Base-by-base conservation (phyloP, 371 early-diverging fungal genomes). In the Apophysomyces sp. region DNA sequence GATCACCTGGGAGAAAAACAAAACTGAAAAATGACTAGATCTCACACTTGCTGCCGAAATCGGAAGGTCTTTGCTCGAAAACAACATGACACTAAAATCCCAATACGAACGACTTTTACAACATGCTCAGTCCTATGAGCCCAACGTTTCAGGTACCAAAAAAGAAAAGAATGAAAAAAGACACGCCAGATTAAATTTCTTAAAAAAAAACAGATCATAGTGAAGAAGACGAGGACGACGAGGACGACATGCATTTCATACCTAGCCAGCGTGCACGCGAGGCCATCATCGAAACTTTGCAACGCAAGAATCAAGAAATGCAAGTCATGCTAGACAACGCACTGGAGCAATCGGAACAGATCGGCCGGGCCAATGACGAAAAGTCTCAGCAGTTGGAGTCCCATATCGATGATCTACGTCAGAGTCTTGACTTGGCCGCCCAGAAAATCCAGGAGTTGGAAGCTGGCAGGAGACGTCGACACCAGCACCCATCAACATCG, bases 1-100 rank as follows among this genome's bases (percentile, higher is more conserved):
- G 49, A 44, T 44, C 49, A 44, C 21, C 49, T 44, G 49, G n/a
- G 49, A 44, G 34, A 34, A 34, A 34, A 34, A 34, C 11, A 34
- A 34, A 11, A 34, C 8, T 21, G 9, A 44, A 44, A 31, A 56
- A 31, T 5, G 54, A 32, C 54, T 55, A 83, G 81, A 79, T 61
- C 66, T 81, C n/a, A 71, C 60, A 18, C 54, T 80, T 37, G 84
- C 80, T 18, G 80, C 81, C 9, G 67, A 78, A 66, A 61, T 83
- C 28, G 81, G 84, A 32, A 72, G 77, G 52, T 69, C 70, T 37
- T 63, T 84, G n/a, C 54, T 81, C 52, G 78, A 77, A 53, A 69
- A 77, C 37, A 81, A 84, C 60, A 59, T 65, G 27, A 61, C 49
- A 16, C 65, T 84, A 28, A 71, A 81, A 58, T 60, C 72, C 11